Conservation (phyloP, 192 early-diverging fungal species). For the Allomyces macrogynus region DNA sequence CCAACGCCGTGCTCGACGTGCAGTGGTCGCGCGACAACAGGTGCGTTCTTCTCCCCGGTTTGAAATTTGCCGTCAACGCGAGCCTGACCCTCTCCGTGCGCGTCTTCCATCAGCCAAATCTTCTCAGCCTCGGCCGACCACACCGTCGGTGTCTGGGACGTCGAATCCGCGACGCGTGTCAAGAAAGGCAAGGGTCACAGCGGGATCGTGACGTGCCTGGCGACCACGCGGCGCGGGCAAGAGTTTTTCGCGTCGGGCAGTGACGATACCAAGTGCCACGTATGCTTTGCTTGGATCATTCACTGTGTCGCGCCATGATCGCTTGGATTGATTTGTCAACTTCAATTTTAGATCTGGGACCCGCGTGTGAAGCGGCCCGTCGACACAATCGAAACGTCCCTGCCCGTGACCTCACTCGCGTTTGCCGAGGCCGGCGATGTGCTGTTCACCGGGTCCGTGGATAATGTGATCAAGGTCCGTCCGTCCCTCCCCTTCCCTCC, state of each 20-base stretch:
- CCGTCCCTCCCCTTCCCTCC: not conserved
- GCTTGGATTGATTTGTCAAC: not conserved
- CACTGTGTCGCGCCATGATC: too few species aligned
- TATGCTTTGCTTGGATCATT: too few species aligned
- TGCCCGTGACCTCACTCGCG: constrained; percentile 55
- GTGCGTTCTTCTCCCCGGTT: constrained; percentile 11
- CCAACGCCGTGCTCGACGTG: constrained; percentile 61
- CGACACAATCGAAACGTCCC: constrained; percentile 30
- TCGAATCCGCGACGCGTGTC: constrained; percentile 56
- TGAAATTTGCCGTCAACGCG: too few species aligned
- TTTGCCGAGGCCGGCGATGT: constrained; percentile 55
- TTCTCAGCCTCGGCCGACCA: constrained; percentile 70
- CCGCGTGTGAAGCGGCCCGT: constrained; percentile 38
- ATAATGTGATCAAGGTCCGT: constrained; percentile 59
- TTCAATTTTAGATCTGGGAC: constrained; percentile 45
- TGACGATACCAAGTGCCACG: constrained; percentile 34
- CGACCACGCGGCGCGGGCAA: constrained; percentile 41
- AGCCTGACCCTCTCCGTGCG: not conserved
- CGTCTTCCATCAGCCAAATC: constrained; percentile 27
- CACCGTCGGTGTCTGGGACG: constrained; percentile 64
- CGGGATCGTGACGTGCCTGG: constrained; percentile 59
- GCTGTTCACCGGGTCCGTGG: constrained; percentile 71
- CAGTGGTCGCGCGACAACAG: constrained; percentile 72
- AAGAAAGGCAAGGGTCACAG: constrained; percentile 63
- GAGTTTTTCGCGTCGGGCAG: constrained; percentile 62